Percentiles rank a stretch among this genome's conserved stretches.
Conservation (phyloP, 306 rosid species). For the Canavalia ensiformis region DNA sequence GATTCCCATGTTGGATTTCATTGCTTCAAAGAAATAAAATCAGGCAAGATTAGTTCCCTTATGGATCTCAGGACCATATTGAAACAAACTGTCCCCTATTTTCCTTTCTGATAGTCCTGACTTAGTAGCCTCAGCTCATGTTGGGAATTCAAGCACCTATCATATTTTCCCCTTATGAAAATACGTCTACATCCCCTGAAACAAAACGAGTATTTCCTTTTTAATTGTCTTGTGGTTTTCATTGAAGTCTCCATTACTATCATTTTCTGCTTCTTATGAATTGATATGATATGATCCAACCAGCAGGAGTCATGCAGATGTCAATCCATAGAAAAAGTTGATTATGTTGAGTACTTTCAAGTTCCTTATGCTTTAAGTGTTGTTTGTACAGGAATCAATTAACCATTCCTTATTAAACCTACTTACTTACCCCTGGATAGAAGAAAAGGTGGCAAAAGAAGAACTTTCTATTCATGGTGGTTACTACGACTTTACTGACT, state of each 20-base stretch:
- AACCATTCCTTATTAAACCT: slow-evolving; percentile 79
- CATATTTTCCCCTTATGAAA: not conserved
- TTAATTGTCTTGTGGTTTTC: slow-evolving; percentile 15
- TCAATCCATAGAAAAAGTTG: slow-evolving; percentile 20
- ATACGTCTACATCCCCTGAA: not conserved
- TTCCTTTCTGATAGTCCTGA: not conserved
- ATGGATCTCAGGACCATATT: slow-evolving; percentile 9
- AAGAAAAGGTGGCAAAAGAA: slow-evolving; percentile 79
- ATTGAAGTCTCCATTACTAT: slow-evolving; percentile 20
- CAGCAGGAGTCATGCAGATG: slow-evolving; percentile 14
- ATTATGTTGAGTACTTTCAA: slow-evolving; percentile 23
- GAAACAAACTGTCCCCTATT: not conserved
- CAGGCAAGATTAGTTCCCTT: slow-evolving; percentile 1
- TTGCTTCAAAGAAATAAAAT: slow-evolving; percentile 8
- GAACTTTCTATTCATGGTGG: slow-evolving; percentile 84
- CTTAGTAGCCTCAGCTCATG: not conserved
- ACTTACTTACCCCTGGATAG: slow-evolving; percentile 95
- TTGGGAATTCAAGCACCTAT: slow-evolving; percentile 4
- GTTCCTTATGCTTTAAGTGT: slow-evolving; percentile 9
- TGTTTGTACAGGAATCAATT: slow-evolving; percentile 74
- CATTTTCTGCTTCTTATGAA: not conserved
- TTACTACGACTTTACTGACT: slow-evolving; percentile 85
- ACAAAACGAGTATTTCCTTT: slow-evolving; percentile 18
- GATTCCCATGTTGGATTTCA: not conserved
- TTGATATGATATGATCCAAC: not conserved